Conservation (phyloP, 176 grass and related monocot genomes). For the Cymbopogon citratus region DNA sequence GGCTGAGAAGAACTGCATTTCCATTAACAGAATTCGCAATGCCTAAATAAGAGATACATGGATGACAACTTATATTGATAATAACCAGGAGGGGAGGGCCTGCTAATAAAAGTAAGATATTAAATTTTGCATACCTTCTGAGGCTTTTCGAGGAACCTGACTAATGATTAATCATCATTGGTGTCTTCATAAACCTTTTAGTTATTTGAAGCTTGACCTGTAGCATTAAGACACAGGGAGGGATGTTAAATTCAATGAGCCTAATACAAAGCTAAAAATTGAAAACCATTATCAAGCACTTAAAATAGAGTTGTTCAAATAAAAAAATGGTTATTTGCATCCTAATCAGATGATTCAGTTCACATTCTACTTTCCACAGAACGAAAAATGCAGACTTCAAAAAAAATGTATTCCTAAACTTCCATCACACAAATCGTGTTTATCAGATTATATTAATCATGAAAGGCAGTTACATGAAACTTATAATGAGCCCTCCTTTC, state of each 20-base stretch:
- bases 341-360: slow-evolving; percentile 6
- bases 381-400: slow-evolving; percentile 21
- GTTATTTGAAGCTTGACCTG: no score
- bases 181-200: no score
- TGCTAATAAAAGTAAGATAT: slow-evolving; percentile 6
- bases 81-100: background rate
- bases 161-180: no score
- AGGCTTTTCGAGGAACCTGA: background rate
- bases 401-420: slow-evolving; percentile 13
- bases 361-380: background rate
- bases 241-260: no score
- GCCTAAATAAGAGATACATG: slow-evolving; percentile 38
- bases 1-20: slow-evolving; percentile 75
- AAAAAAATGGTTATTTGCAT: background rate
- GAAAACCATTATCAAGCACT: no score
- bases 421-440: background rate
- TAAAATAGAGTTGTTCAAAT: background rate
- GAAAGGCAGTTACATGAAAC: background rate
- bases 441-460: background rate
- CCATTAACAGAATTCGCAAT: slow-evolving; percentile 75
- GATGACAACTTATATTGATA: background rate
- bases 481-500: background rate
- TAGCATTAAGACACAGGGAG: background rate
- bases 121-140: slow-evolving; percentile 47
- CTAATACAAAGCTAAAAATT: no score